Evolutionary conservation across 2,329 filamentous ascomycete species (phyloP).

Genomic region (Ceratocystis diversiconidia): DNA sequence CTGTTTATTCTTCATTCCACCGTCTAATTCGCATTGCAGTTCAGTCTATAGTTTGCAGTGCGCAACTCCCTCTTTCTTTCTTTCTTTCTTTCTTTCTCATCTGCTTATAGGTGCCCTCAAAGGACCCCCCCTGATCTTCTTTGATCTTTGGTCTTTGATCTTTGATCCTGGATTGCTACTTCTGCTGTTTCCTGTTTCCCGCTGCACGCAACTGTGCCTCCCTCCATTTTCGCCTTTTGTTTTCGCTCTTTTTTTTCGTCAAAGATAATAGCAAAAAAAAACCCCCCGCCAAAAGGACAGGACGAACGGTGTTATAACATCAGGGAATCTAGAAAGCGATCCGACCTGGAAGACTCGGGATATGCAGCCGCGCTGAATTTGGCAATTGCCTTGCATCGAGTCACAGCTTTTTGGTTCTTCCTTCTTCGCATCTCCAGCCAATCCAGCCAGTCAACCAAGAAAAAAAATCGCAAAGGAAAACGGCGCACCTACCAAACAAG

Average conservation of each 20-base stretch:
- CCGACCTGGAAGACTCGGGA: background rate
- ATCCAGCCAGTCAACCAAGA: background rate
- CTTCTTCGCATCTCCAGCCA: background rate
- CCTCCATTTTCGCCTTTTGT: no score
- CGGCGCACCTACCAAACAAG: background rate
- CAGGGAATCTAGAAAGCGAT: background rate
- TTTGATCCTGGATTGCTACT: no score
- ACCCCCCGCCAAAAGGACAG: background rate
- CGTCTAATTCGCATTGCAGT: background rate
- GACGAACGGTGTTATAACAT: background rate
- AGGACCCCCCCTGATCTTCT: background rate
- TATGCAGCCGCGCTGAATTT: background rate
- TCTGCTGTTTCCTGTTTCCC: no score
- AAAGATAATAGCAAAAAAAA: background rate
- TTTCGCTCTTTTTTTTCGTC: no score
- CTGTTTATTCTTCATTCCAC: background rate
- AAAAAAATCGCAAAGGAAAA: background rate
- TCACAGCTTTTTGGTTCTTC: background rate
- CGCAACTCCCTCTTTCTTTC: background rate
- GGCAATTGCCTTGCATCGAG: background rate
- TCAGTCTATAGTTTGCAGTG: no score
- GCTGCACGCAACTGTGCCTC: no score
- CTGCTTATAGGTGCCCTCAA: background rate
- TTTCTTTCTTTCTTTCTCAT: background rate
- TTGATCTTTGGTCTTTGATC: no score